Percentiles rank a stretch among this genome's conserved stretches.
Conservation (phyloP, 176 grass and related monocot genomes). For the Melocanna baccifera region DNA sequence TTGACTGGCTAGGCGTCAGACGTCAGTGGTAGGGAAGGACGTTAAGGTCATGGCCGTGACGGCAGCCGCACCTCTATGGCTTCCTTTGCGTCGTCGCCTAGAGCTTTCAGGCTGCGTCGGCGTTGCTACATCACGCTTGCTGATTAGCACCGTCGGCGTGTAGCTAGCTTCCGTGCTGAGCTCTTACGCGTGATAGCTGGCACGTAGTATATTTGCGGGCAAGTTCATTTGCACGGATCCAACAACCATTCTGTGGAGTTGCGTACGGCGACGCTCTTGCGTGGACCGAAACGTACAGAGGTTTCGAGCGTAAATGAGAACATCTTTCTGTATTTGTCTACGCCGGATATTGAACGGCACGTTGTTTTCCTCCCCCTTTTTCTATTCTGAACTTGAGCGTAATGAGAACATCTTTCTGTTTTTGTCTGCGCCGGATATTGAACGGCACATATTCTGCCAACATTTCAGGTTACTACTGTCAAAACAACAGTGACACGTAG, state of each 20-base stretch:
- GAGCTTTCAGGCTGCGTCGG: background rate
- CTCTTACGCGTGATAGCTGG: too few relatives aligned
- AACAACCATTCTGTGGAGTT: background rate
- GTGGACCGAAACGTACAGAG: background rate
- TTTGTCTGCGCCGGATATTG: too few relatives aligned
- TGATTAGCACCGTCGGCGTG: too few relatives aligned
- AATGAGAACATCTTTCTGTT: too few relatives aligned
- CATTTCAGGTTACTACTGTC: background rate
- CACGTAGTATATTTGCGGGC: too few relatives aligned
- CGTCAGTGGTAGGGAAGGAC: background rate
- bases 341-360: background rate
- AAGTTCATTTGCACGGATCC: background rate
- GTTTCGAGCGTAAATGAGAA: too few relatives aligned
- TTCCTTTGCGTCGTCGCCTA: background rate
- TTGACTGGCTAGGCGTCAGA: background rate
- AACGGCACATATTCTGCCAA: background rate
- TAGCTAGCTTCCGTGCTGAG: too few relatives aligned
- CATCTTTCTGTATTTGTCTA: too few relatives aligned
- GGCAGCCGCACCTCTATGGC: too few relatives aligned
- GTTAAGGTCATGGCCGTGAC: background rate
- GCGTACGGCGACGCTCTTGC: background rate
- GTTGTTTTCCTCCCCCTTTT: background rate
- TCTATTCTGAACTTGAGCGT: background rate
- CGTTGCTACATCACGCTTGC: too few relatives aligned
- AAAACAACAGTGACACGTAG: background rate